A percentile compares a stretch with the other conserved stretches of the same genome.
Evolutionary conservation across 805 yeast species (phyloP).

Genomic region (Ascoidea tarda): DNA sequence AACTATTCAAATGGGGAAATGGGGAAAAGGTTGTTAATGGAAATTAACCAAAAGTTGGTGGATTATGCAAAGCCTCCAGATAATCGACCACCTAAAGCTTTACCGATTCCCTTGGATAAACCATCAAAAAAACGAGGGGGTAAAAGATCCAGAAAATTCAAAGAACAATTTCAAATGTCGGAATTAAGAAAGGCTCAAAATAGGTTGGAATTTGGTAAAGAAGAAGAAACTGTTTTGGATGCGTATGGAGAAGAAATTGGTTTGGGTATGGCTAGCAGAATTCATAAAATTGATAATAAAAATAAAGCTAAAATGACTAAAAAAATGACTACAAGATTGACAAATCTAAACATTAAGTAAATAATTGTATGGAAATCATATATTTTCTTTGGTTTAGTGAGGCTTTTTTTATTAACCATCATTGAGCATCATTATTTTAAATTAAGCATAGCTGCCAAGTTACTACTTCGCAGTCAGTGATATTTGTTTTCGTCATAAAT

Average conservation of each 20-base stretch:
- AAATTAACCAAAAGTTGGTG: slow-evolving; percentile 49
- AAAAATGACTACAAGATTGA: background rate
- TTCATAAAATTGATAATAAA: slow-evolving; percentile 7
- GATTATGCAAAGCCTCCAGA: slow-evolving; percentile 73
- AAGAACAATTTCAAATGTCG: slow-evolving; percentile 68
- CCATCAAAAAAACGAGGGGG: slow-evolving; percentile 84
- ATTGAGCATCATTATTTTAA: too few species aligned
- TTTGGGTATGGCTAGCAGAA: slow-evolving; percentile 49
- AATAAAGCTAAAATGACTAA: background rate
- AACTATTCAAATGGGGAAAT: slow-evolving; percentile 28
- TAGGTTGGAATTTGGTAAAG: slow-evolving; percentile 68
- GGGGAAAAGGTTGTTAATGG: slow-evolving; percentile 47
- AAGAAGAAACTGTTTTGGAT: slow-evolving; percentile 48
- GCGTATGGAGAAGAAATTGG: slow-evolving; percentile 74
- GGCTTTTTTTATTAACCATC: background rate
- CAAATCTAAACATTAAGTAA: too few species aligned
- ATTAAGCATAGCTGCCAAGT: background rate
- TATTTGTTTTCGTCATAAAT: too few species aligned
- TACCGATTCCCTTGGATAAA: slow-evolving; percentile 63
- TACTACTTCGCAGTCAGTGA: too few species aligned
- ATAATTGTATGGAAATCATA: too few species aligned
- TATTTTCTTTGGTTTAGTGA: too few species aligned
- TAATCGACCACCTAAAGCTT: slow-evolving; percentile 38
- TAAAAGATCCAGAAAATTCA: slow-evolving; percentile 59
- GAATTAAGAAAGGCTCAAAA: slow-evolving; percentile 77